A percentile compares a stretch with the other conserved stretches of the same genome.
These are phyloP conservation scores for Acacia melanoxylon DNA, from an alignment of 306 rosid species.

Conservation along the genomic window DNA sequence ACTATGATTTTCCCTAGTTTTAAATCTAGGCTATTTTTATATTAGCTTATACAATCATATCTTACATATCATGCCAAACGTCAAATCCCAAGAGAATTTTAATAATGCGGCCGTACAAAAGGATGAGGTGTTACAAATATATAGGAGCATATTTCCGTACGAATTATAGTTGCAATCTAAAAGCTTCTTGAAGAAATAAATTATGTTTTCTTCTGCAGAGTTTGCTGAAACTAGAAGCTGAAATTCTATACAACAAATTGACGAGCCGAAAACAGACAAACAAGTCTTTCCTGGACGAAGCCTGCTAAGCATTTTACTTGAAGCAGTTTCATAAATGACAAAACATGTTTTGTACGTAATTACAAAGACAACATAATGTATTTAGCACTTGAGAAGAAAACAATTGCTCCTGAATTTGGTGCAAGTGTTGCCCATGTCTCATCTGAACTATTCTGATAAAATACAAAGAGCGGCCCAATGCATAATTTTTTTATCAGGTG, in stretches of 20 bases:
- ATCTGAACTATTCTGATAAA: too few species aligned
- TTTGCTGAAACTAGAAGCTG: background rate
- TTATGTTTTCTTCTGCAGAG: background rate
- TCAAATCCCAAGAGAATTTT: background rate
- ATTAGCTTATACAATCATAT: too few species aligned
- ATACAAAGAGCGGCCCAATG: too few species aligned
- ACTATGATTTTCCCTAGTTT: too few species aligned
- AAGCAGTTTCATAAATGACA: background rate
- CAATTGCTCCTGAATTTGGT: background rate
- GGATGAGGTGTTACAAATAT: background rate
- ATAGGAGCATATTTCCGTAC: background rate
- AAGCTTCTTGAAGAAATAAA: background rate
- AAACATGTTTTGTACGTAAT: background rate
- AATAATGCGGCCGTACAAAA: background rate
- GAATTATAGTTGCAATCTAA: background rate
- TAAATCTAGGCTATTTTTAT: too few species aligned
- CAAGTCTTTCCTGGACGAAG: background rate
- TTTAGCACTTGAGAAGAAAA: background rate
- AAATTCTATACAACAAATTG: background rate
- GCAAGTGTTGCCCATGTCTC: too few species aligned
- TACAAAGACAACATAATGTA: background rate
- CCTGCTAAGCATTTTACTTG: background rate
- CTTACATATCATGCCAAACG: too few species aligned
- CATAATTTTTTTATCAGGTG: rapidly evolving
- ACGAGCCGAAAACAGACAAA: background rate